Evolutionary conservation across 805 yeast species (phyloP).

Genomic region (Sugiyamaella chiloensis): DNA sequence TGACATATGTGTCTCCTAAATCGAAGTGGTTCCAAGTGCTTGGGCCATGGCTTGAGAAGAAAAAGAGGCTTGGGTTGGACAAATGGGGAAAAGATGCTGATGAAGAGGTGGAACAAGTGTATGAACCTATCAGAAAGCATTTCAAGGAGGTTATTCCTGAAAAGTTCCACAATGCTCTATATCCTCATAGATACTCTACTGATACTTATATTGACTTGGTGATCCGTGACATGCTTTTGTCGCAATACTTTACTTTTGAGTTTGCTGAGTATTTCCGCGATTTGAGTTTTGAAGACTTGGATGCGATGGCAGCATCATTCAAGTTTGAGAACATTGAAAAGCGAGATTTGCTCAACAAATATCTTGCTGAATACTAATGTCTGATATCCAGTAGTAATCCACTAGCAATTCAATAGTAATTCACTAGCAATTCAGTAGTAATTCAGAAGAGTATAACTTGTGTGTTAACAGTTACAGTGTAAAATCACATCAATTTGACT

Average conservation of each 20-base stretch:
- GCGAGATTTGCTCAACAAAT: conserved; percentile 41
- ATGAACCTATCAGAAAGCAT: conserved; percentile 38
- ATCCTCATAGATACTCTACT: conserved; percentile 35
- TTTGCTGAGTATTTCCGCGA: conserved; percentile 45
- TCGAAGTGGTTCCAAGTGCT: conserved; percentile 44
- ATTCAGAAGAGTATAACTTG: too few species aligned
- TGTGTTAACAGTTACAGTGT: too few species aligned
- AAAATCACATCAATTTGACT: too few species aligned
- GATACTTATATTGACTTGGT: conserved; percentile 40
- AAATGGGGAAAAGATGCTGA: conserved; percentile 49
- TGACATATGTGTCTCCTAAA: conserved; percentile 45
- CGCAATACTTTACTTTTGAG: conserved; percentile 44
- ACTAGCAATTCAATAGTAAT: neutral
- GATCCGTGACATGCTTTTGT: conserved; percentile 43
- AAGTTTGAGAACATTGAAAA: conserved; percentile 45
- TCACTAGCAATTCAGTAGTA: neutral
- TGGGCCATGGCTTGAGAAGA: conserved; percentile 43
- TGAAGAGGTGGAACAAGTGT: conserved; percentile 39
- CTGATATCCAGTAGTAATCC: neutral
- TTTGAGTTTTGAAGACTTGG: conserved; percentile 44
- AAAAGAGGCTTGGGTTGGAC: conserved; percentile 46
- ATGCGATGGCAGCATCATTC: conserved; percentile 50
- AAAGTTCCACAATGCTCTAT: conserved; percentile 38
- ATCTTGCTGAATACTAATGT: conserved; percentile 16
- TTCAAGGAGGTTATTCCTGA: conserved; percentile 42